Evolutionary conservation across 495 filamentous ascomycete genomes (phyloP), one percentile per base, ranked within the genome.

Genomic region (Neurospora sp.): DNA sequence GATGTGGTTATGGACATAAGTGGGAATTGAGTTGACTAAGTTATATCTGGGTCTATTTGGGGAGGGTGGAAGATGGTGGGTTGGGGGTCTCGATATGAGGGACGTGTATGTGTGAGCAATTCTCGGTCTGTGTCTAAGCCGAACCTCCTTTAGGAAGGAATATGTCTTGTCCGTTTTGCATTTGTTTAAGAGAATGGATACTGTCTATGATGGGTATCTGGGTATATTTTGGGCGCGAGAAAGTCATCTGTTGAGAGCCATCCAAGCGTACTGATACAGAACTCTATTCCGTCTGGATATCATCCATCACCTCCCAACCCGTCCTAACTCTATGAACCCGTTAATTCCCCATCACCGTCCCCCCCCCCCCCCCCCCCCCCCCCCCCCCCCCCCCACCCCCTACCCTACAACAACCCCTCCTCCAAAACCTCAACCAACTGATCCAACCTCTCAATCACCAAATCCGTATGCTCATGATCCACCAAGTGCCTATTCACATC

Each of bases 391-490:
- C n/a, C 35, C 35, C 23, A 60, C 11, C 11, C 11, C 5, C 10
- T 86, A 89, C 42, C 2, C 20, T 86, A 89, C 42, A 85, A 83
- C 77, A 93, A 91, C 2, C 93, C 93, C 0, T 83, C 80, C 71
- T 94, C 91, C 4, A 95, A 84, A 7, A 93, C 86, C 23, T 86
- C 85, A 66, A 94, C 86, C 78, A 96, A 76, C 75, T 95, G 91
- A 77, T 94, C 91, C 74, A 95, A 78, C 66, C 87, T 85, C 73
- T 81, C 78, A 54, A 93, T 91, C 27, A 87, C 88, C 62, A 91
- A 72, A 82, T 96, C 95, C 1, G 93, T 96, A 82, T 96, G 89
- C 77, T 91, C 86, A 80, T 97, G 93, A 38, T 88, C 85, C 35
- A 87, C 89, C 69, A 98, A 80, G 75, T 92, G 88, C 69, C 79